Base-by-base conservation (phyloP, 148 eudicot species). In the Agrostemma githago region DNA sequence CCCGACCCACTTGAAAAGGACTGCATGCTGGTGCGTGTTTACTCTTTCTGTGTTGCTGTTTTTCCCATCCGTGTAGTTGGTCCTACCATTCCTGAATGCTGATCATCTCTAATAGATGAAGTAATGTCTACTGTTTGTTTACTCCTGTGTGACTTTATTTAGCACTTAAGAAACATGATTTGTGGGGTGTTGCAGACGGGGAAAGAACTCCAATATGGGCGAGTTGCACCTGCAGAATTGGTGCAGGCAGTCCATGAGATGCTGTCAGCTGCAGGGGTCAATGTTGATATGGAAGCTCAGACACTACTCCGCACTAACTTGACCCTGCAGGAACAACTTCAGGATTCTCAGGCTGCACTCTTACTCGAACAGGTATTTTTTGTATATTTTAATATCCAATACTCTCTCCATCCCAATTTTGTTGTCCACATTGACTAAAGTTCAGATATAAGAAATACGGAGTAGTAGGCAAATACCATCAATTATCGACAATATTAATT, bases 171-270 rank as follows among this genome's bases (percentile, higher is more conserved):
- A 62, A 65, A 60, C 48, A 21, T 58, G 67, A 39, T 48, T 10
- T 71, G 69, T 17, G 46, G 78, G 46, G 78, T 86, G 85, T 62
- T 68, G 70, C 89, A 81, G 82, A 79, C 84, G 54, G 80, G 85
- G 70, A 82, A 85, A 67, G 94, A 90, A 78, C 91, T 86, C 53
- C 91, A 89, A 82, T 85, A 82, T 83, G 99, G 92, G 37, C 84
- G 88, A 68, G 99, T 96, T 59, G 88, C 96, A 56, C 91, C 97
- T 80, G 86, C 84, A 72, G 99, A 96, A 77, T 75, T 96, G 68
- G 97, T 96, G 74, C 92, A 96, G 80, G 99, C 99, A 61, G 97
- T 96, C 79, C 96, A 89, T 78, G 99, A 96, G 84, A 92, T 96
- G 97, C 96, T 96, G 72, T 90, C 97, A 54, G 88, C 96, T 39